These are phyloP conservation scores for Aphanomyces euteiches DNA, from an alignment of 352 stramenopile species.

Conservation along the genomic window DNA sequence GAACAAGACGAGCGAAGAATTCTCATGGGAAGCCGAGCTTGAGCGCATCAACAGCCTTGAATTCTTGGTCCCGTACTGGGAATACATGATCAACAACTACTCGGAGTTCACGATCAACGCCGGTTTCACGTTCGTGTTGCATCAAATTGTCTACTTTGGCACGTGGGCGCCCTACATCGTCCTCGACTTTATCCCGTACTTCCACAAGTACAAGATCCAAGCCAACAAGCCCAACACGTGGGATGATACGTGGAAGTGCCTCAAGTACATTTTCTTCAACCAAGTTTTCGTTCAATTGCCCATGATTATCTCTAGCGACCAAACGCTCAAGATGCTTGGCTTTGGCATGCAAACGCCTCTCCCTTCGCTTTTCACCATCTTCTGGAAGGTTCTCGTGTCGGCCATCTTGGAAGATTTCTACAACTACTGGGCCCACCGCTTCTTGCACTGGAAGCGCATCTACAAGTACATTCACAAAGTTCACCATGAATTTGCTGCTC, in stretches of 20 bases:
- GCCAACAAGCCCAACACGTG: conserved; percentile 23
- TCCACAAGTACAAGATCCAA: conserved; percentile 33
- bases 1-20: neutral
- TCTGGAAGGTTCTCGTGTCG: conserved; percentile 30
- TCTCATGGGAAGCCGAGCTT: conserved; percentile 10
- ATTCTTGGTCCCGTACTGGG: conserved; percentile 29
- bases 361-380: conserved; percentile 25
- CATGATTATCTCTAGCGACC: conserved; percentile 29
- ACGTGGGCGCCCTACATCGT: conserved; percentile 29
- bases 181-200: conserved; percentile 26
- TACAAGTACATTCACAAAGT: conserved; percentile 37
- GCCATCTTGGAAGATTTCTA: conserved; percentile 31
- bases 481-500: conserved; percentile 29
- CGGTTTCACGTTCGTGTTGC: conserved; percentile 28
- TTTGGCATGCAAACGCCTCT: conserved; percentile 30
- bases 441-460: conserved; percentile 34
- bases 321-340: conserved; percentile 22
- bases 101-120: conserved; percentile 31
- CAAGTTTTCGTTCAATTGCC: conserved; percentile 28
- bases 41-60: conserved; percentile 25
- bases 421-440: conserved; percentile 33
- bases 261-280: conserved; percentile 32
- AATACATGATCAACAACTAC: conserved; percentile 34
- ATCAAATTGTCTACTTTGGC: conserved; percentile 32
- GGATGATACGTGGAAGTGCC: conserved; percentile 26